phyloP scores from a whole-genome alignment of 495 filamentous ascomycete species.

The Collariella sp. region DNA sequence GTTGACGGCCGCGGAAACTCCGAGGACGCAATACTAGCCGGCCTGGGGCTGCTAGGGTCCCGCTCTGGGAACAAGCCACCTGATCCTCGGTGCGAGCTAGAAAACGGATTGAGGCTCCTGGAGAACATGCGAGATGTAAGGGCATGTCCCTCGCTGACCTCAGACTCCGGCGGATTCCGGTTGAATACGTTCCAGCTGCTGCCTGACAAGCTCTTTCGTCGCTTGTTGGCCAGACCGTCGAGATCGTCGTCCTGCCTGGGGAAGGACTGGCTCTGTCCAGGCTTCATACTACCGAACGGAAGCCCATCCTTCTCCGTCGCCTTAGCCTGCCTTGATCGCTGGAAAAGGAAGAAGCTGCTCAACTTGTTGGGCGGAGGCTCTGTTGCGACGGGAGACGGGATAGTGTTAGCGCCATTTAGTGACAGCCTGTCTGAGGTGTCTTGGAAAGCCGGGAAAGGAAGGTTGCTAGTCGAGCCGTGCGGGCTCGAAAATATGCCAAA shows the following conservation, averaged over 20 bases:
- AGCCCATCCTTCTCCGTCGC: slow-evolving; percentile 59
- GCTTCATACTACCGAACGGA: slow-evolving; percentile 62
- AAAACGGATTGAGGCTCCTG: slow-evolving; percentile 54
- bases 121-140: slow-evolving; percentile 31
- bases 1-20: slow-evolving; percentile 76
- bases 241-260: slow-evolving; percentile 48
- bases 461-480: slow-evolving; percentile 51
- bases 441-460: slow-evolving; percentile 40
- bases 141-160: slow-evolving; percentile 27
- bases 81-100: slow-evolving; percentile 54
- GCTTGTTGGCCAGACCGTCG: slow-evolving; percentile 33
- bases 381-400: slow-evolving; percentile 13
- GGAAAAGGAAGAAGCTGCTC: slow-evolving; percentile 52
- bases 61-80: slow-evolving; percentile 60
- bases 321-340: slow-evolving; percentile 59
- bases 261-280: slow-evolving; percentile 74
- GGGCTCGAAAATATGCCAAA: slow-evolving; percentile 61
- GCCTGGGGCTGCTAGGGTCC: slow-evolving; percentile 62
- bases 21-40: slow-evolving; percentile 69
- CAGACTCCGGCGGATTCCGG: slow-evolving; percentile 41
- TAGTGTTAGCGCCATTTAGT: slow-evolving; percentile 18
- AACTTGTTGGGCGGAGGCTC: slow-evolving; percentile 28
- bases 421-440: slow-evolving; percentile 33
- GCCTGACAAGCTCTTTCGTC: slow-evolving; percentile 42
- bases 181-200: slow-evolving; percentile 49